Conservation (phyloP, 2,329 filamentous ascomycete genomes). For the Lachnellula arida region DNA sequence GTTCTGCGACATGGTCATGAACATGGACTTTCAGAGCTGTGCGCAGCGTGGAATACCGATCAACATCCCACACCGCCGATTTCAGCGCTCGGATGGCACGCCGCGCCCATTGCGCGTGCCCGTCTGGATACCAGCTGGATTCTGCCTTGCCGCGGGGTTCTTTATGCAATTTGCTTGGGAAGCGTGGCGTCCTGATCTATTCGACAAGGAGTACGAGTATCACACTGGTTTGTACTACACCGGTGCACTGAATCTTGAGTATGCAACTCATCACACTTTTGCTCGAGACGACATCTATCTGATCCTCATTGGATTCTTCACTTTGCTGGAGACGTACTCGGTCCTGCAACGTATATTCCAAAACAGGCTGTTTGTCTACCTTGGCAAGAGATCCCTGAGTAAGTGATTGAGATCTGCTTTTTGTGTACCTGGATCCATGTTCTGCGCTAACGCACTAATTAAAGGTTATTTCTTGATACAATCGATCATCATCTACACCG, state of each 20-base stretch:
- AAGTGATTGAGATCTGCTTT: conserved; percentile 19
- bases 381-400: conserved; percentile 42
- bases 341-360: conserved; percentile 34
- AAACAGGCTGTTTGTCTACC: conserved; percentile 32
- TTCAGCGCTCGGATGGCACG: conserved; percentile 1
- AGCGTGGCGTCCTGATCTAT: conserved; percentile 34
- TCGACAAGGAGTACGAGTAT: conserved; percentile 35
- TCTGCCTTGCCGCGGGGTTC: conserved; percentile 22
- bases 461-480: conserved; percentile 40
- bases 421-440: not conserved
- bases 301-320: conserved; percentile 38
- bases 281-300: conserved; percentile 41
- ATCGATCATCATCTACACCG: conserved; percentile 37
- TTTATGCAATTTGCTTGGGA: conserved; percentile 41
- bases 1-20: conserved; percentile 38
- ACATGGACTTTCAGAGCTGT: conserved; percentile 36
- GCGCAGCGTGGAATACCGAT: conserved; percentile 23
- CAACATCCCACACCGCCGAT: not conserved
- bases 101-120: conserved; percentile 17
- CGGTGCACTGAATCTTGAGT: conserved; percentile 33
- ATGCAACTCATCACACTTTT: conserved; percentile 33
- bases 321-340: conserved; percentile 38
- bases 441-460: not conserved
- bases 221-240: conserved; percentile 39
- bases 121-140: conserved; percentile 32